Evolutionary conservation across 2,329 filamentous ascomycete genomes (phyloP), one percentile per base, ranked within the genome.

Genomic region (Calonectria honghensis): DNA sequence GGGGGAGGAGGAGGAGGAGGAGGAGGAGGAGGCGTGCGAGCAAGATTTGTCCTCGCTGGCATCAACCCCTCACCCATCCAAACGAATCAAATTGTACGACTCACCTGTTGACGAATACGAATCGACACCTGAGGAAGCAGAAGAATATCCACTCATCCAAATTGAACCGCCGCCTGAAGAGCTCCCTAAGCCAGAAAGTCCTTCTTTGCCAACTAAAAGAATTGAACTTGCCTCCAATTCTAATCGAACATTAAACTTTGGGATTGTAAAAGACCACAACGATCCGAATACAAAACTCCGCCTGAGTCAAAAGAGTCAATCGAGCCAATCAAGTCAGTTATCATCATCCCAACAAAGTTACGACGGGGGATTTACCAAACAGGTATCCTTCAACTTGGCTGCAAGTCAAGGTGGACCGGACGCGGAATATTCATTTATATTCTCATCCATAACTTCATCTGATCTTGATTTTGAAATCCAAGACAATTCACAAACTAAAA

Each of bases 211-310:
- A 18, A 67, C 51, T 35, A 77, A 65, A 39, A 37, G 20, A 10
- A 16, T 51, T 14, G 59, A 16, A 7, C 54, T 74, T 31, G 11
- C 39, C 14, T 41, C 65, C 13, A 41, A 57, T 75, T 88, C 87
- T 29, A 85, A 83, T 32, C 84, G 84, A 6, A 83, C 80, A 1
- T 86, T 95, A 32, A 89, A 89, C 35, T 97, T 95, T 80, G 90
- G 93, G 1, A 90, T 96, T 16, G 94, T 96, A 29, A 97, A 98
- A 84, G 92, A 96, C 78, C 90, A 93, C 1, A 89, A 92, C 78
- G 91, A 95, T 78, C 89, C 91, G 6, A 88, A 88, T 73, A 94
- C 93, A 0, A 87, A 89, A 35, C 78, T 92, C 59, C 91, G 93
- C 57, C 86, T 95, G 37, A 95, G 93, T 80, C 94, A 96, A 82